Conservation (phyloP, 306 rosid species). For the Casuarina equisetifolia region DNA sequence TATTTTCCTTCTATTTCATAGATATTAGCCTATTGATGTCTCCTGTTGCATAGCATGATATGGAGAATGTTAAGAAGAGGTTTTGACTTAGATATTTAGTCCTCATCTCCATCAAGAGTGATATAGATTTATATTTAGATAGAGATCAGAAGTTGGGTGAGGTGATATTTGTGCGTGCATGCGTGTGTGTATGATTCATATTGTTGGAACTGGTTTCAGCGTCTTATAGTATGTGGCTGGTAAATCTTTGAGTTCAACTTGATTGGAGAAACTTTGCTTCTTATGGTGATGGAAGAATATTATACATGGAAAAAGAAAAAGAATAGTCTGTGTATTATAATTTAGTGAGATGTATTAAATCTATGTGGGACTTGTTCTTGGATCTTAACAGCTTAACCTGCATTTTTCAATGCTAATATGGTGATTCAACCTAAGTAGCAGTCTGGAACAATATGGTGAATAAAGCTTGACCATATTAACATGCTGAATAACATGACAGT, state of each 20-base stretch:
- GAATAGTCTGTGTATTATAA: too few relatives aligned
- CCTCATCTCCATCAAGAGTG: too few relatives aligned
- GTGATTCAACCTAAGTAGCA: too few relatives aligned
- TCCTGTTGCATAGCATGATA: not conserved
- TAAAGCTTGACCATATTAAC: not conserved
- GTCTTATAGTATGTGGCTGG: not conserved
- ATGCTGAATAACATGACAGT: not conserved
- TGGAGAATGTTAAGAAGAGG: not conserved
- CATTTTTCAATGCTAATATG: too few relatives aligned
- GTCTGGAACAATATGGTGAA: not conserved
- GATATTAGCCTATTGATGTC: slow-evolving; percentile 14
- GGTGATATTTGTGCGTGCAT: too few relatives aligned
- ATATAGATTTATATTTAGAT: too few relatives aligned
- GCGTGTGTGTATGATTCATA: not conserved
- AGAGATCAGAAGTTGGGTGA: too few relatives aligned
- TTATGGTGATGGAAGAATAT: not conserved
- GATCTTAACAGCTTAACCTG: not conserved
- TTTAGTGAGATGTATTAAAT: not conserved
- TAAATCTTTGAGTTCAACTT: slow-evolving; percentile 14
- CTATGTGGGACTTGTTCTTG: not conserved
- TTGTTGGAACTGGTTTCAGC: slow-evolving; percentile 7
- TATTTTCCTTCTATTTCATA: slow-evolving; percentile 37
- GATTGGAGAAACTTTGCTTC: not conserved
- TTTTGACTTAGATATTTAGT: too few relatives aligned
- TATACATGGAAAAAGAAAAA: too few relatives aligned